Percentiles rank a stretch among this genome's conserved stretches.
phyloP scores from a whole-genome alignment of 148 eudicot species.

The Persicaria tinctoria region DNA sequence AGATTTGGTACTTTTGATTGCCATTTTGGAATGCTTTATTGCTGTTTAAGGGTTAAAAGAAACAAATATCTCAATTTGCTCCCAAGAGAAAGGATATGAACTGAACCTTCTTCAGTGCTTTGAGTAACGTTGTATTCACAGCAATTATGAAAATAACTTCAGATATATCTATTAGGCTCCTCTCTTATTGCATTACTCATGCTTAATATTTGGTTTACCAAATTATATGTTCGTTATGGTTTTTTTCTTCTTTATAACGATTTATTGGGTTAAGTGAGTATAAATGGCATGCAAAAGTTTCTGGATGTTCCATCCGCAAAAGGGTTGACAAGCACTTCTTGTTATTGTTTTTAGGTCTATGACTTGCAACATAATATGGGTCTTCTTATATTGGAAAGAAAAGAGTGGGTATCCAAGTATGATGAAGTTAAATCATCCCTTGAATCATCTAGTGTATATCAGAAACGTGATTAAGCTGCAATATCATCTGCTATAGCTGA shows the following conservation, averaged over 20 bases:
- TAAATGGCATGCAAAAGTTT: not conserved
- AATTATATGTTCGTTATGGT: not conserved
- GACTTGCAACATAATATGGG: slow-evolving; percentile 88
- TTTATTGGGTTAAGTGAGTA: not conserved
- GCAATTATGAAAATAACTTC: too few relatives aligned
- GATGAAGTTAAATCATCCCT: slow-evolving; percentile 52
- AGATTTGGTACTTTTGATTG: too few relatives aligned
- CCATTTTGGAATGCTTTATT: too few relatives aligned
- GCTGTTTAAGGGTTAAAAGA: too few relatives aligned
- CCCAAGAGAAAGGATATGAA: too few relatives aligned
- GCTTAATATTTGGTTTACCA: not conserved
- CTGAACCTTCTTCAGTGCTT: too few relatives aligned
- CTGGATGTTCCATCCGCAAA: not conserved
- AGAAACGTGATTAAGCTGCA: slow-evolving; percentile 51
- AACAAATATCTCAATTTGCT: too few relatives aligned
- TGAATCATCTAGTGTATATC: slow-evolving; percentile 49
- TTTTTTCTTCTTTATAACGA: not conserved
- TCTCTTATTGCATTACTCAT: too few relatives aligned
- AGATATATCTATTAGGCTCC: too few relatives aligned
- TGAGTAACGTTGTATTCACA: too few relatives aligned
- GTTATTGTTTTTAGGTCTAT: slow-evolving; percentile 39
- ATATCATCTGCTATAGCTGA: slow-evolving; percentile 56
- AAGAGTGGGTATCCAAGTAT: slow-evolving; percentile 74
- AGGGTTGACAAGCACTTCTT: not conserved
- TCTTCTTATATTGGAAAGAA: slow-evolving; percentile 71